Conservation (phyloP, 495 filamentous ascomycete species). For the Aspergillus carlsbadensis region DNA sequence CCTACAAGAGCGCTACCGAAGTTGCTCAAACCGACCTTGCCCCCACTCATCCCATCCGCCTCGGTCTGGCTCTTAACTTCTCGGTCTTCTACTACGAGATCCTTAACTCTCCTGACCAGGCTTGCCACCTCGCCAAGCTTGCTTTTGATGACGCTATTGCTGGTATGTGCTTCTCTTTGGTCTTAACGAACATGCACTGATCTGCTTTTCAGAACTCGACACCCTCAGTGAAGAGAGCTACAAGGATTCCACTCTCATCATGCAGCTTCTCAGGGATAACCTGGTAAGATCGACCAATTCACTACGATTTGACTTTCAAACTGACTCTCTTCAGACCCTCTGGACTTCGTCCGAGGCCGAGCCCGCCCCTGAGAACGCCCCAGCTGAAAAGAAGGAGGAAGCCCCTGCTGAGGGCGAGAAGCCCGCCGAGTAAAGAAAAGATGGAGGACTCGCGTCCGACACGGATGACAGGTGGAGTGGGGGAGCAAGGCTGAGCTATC, state of each 20-base stretch:
- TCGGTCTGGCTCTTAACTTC: constrained; percentile 98
- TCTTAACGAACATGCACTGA: not conserved
- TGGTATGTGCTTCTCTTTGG: constrained; percentile 52
- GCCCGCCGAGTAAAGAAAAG: constrained; percentile 53
- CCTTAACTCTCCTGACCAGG: constrained; percentile 96
- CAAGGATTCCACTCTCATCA: constrained; percentile 99
- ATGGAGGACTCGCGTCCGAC: constrained; percentile 40
- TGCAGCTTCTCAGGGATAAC: constrained; percentile 99
- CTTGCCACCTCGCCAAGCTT: constrained; percentile 99
- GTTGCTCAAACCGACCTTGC: constrained; percentile 97
- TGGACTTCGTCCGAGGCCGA: constrained; percentile 99
- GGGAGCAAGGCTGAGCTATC: constrained; percentile 10
- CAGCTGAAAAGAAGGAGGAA: constrained; percentile 61
- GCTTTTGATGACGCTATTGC: constrained; percentile 99
- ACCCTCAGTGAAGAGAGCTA: constrained; percentile 99
- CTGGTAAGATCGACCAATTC: constrained; percentile 62
- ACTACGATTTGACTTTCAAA: not conserved
- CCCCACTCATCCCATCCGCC: constrained; percentile 97
- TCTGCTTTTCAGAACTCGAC: constrained; percentile 82
- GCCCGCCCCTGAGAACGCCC: constrained; percentile 56
- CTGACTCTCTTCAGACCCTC: constrained; percentile 70
- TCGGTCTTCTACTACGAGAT: constrained; percentile 99
- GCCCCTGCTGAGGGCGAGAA: constrained; percentile 59
- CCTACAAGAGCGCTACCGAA: constrained; percentile 97
- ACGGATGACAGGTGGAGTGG: constrained; percentile 4